Evolutionary conservation across 768 basidiomycete species (phyloP), one percentile per base, ranked within the genome.

Genomic region (Serendipita indica): DNA sequence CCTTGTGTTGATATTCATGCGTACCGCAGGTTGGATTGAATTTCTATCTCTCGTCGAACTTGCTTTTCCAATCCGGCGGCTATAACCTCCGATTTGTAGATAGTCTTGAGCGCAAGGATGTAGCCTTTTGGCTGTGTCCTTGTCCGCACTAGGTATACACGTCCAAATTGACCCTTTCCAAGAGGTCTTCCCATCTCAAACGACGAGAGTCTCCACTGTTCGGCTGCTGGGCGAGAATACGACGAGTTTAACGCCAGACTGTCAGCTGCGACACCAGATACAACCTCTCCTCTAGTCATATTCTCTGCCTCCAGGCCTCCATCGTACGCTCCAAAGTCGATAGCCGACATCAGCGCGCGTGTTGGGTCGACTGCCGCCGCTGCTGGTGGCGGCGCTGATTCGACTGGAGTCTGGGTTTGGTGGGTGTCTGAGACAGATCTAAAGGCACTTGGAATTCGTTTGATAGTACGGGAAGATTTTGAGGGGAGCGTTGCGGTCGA

Each of bases 21-120:
- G 30, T 32, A 74, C 73, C 72, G 61, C 16, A 75, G 60, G 58
- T 74, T 71, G 58, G 67, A 67, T 62, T 75, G 74, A 33, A 76
- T 76, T 67, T 76, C 75, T 34, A 76, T 75, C 65, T 76, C 75
- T 45, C 75, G 62, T 56, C 75, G 58, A n/a, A 74, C 70, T 63
- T 76, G 75, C 59, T 72, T 73, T 67, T 76, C 74, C 14, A 75
- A 73, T 59, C 70, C 69, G 41, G 69, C 69, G 20, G 69, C 64
- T 37, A 75, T 65, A 61, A 76, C 70, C 63, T 76, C 75, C 12
- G 67, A 64, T 63, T 76, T 76, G 65, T 74, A 72, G 58, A 75
- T 60, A 59, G 73, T 73, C 64, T 76, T 75, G 57, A 76, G 32
- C n/a, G 49, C 49, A 18, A 54, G 49, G 25, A 54, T 54, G 30